Evolutionary conservation across 805 yeast genomes (phyloP).

Genomic region (Candida saitoana): DNA sequence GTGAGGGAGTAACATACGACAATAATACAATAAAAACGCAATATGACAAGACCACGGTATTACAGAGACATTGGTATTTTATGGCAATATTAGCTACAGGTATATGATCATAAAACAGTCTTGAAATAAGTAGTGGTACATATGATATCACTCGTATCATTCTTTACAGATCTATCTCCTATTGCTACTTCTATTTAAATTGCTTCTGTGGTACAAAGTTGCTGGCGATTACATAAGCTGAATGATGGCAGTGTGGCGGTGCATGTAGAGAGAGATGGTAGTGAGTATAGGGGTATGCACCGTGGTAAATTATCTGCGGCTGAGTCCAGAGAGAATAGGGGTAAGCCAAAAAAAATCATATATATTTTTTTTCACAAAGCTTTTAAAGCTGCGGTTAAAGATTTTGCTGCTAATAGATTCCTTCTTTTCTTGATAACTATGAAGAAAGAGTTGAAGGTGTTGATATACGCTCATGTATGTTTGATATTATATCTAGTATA

Average conservation of each 20-base stretch:
- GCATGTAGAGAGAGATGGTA: neutral
- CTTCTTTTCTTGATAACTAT: conserved; percentile 22
- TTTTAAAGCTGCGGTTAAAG: neutral
- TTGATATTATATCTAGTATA: conserved; percentile 54
- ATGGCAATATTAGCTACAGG: too few species aligned
- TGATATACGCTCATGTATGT: conserved; percentile 57
- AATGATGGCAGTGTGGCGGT: neutral
- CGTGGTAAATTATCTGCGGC: neutral
- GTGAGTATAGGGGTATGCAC: neutral
- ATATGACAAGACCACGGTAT: too few species aligned
- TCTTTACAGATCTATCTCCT: too few species aligned
- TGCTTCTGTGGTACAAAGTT: neutral
- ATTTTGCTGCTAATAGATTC: neutral
- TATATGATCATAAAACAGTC: too few species aligned
- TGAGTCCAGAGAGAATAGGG: neutral
- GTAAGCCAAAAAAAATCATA: neutral
- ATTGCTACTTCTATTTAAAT: too few species aligned
- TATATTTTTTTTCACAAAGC: conserved; percentile 2
- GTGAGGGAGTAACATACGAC: too few species aligned
- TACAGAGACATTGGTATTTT: too few species aligned
- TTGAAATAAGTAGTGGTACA: too few species aligned
- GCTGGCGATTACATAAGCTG: neutral
- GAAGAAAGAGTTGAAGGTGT: conserved; percentile 63
- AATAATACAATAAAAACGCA: too few species aligned
- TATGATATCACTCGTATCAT: too few species aligned